phyloP scores from a whole-genome alignment of 352 stramenopile species.

The Globisporangium barbulae region DNA sequence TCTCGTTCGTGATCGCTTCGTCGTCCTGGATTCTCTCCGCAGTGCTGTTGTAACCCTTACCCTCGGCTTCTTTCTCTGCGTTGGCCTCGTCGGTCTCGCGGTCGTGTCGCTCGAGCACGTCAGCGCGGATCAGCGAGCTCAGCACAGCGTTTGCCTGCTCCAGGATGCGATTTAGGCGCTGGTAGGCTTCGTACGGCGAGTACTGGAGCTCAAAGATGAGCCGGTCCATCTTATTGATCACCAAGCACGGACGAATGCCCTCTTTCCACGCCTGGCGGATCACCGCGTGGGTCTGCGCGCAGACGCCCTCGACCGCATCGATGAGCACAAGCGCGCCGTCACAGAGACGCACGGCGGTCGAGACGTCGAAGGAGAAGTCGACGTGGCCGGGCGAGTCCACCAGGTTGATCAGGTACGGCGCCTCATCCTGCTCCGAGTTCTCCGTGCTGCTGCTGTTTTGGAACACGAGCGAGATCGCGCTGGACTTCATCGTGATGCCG shows the following conservation, averaged over 20 bases:
- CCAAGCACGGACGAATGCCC: constrained; percentile 91
- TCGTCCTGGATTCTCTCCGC: constrained; percentile 23
- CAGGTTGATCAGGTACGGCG: constrained; percentile 92
- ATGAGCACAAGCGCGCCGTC: constrained; percentile 94
- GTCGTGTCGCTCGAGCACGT: constrained; percentile 74
- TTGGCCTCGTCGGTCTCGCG: constrained; percentile 17
- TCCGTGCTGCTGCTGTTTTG: constrained; percentile 24
- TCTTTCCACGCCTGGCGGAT: constrained; percentile 94
- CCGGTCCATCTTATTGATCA: constrained; percentile 98
- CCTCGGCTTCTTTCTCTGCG: constrained; percentile 15
- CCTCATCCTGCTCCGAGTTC: constrained; percentile 19
- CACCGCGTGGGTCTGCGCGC: constrained; percentile 93
- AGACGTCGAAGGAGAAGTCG: constrained; percentile 95
- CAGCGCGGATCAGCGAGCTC: constrained; percentile 76
- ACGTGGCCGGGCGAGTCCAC: constrained; percentile 95
- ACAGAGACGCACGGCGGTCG: constrained; percentile 93
- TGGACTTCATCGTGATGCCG: constrained; percentile 98
- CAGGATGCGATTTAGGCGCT: constrained; percentile 90
- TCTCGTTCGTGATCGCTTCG: constrained; percentile 64
- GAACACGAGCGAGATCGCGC: constrained; percentile 94
- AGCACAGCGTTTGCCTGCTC: constrained; percentile 88
- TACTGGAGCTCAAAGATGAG: constrained; percentile 93
- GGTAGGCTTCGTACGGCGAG: constrained; percentile 89
- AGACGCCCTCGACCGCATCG: constrained; percentile 96
- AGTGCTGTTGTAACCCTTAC: constrained; percentile 11